These are phyloP conservation scores for Shiraia bambusicola DNA, from an alignment of 2,329 filamentous ascomycete genomes.

Conservation along the genomic window DNA sequence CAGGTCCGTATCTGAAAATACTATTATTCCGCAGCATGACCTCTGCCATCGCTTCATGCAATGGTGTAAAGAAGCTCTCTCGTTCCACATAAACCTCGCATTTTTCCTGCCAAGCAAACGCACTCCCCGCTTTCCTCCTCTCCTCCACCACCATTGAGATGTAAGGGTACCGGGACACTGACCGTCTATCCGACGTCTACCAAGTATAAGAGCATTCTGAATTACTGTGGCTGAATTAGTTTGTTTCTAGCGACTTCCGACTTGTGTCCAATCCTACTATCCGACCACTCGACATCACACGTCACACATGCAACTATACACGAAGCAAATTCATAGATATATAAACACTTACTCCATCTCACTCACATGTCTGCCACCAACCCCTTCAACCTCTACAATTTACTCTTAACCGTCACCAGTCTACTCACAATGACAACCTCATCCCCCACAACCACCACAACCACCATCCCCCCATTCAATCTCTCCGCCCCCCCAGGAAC, in stretches of 20 bases:
- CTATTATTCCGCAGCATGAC: slow-evolving; percentile 5
- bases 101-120: slow-evolving; percentile 22
- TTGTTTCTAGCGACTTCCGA: slow-evolving; percentile 4
- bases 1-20: not conserved
- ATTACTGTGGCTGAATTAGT: too few relatives aligned
- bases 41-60: slow-evolving; percentile 5
- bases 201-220: slow-evolving; percentile 2
- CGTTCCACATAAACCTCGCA: slow-evolving; percentile 9
- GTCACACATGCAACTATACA: too few relatives aligned
- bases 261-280: slow-evolving; percentile 3
- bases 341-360: slow-evolving; percentile 14
- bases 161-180: not conserved
- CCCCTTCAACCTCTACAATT: slow-evolving; percentile 1
- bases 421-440: slow-evolving; percentile 15
- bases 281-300: not conserved
- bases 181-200: slow-evolving; percentile 8
- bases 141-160: slow-evolving; percentile 5
- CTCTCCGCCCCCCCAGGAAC: slow-evolving; percentile 56
- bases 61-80: not conserved
- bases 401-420: slow-evolving; percentile 1
- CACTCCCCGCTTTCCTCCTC: slow-evolving; percentile 25
- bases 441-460: slow-evolving; percentile 24
- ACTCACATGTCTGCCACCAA: slow-evolving; percentile 4
- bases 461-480: slow-evolving; percentile 30
- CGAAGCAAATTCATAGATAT: not conserved